phyloP scores from a whole-genome alignment of 495 filamentous ascomycete genomes.

The Aspergillus cristatus region DNA sequence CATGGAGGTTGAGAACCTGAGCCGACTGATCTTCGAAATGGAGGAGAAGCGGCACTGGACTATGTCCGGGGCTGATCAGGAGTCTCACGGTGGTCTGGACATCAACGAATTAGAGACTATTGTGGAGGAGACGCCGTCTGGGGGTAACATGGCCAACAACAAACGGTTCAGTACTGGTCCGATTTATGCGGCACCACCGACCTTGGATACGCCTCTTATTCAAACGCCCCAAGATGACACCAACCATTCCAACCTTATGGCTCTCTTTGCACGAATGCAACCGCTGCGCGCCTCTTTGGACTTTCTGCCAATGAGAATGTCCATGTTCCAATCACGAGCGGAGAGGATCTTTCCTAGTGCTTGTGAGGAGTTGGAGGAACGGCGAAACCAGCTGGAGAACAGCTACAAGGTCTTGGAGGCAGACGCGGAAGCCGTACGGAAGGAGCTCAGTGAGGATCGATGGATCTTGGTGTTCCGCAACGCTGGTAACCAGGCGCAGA shows the following conservation, averaged over 20 bases:
- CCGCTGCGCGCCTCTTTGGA: constrained; percentile 86
- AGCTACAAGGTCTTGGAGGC: constrained; percentile 74
- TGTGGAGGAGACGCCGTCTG: constrained; percentile 71
- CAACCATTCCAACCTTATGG: constrained; percentile 64
- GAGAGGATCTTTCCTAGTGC: constrained; percentile 73
- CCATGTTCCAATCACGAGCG: constrained; percentile 71
- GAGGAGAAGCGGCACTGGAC: constrained; percentile 81
- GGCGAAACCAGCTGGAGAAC: constrained; percentile 59
- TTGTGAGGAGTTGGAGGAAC: constrained; percentile 74
- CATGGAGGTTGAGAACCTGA: constrained; percentile 76
- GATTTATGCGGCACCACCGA: constrained; percentile 47
- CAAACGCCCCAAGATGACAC: constrained; percentile 64
- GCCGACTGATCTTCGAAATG: constrained; percentile 86
- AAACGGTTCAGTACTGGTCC: constrained; percentile 61
- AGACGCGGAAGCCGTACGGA: constrained; percentile 77
- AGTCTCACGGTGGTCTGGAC: constrained; percentile 58
- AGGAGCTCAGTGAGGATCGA: constrained; percentile 86
- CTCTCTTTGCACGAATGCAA: constrained; percentile 89
- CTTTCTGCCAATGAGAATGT: constrained; percentile 92
- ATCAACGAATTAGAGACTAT: constrained; percentile 89
- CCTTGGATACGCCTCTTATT: constrained; percentile 45
- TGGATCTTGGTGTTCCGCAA: constrained; percentile 94
- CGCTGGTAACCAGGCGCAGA: constrained; percentile 83
- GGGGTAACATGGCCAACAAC: constrained; percentile 35
- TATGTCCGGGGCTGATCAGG: constrained; percentile 43